Base-by-base conservation (phyloP, 2,329 filamentous ascomycete species). In the Trichoderma guizhouense region DNA sequence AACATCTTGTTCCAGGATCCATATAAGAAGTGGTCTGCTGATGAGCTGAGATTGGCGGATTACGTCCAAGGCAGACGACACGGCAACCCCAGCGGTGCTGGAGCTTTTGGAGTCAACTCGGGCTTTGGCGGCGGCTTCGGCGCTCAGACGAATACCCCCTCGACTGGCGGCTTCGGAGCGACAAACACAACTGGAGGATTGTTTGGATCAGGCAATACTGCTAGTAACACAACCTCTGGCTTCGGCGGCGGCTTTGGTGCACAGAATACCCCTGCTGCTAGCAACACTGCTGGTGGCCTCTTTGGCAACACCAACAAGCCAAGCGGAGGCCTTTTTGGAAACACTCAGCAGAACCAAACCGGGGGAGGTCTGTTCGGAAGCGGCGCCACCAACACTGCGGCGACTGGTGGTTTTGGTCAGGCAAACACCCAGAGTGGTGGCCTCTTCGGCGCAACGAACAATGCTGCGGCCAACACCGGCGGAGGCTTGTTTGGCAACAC, bases 21-120 rank as follows among this genome's bases (percentile, higher is more conserved):
- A 1, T 97, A 95, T 84, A 91, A 91, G 81, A 97, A 96, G 80
- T 98, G 92, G 85, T 98, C 95, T 11, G 89, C 93, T n/a, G 96
- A 93, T 77, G 92, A 96, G 81, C 83, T 96, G 69, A 88, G 93
- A 78, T 82, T 97, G 73, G 93, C 90, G 60, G 96, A 99, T 81
- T 99, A 99, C 80, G 89, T 91, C 72, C 92, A 95, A 81, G 95
- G 95, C 65, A 90, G 95, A 72, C 91, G 92, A 69, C 93, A 89
- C 79, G 96, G 95, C 39, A 97, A 95, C 81, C 87, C 88, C 55
- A 93, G 92, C 73, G 94, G 93, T 34, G 92, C 94, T 75, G 94
- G 94, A 72, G 93, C 92, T 8, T 98, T 98, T 81, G 95, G 94
- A 21, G 86, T 90, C 30, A 81, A 80, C 75, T 86, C 86, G 24